phyloP scores from a whole-genome alignment of 208 protist genomes.

The Crithidia thermophila region DNA sequence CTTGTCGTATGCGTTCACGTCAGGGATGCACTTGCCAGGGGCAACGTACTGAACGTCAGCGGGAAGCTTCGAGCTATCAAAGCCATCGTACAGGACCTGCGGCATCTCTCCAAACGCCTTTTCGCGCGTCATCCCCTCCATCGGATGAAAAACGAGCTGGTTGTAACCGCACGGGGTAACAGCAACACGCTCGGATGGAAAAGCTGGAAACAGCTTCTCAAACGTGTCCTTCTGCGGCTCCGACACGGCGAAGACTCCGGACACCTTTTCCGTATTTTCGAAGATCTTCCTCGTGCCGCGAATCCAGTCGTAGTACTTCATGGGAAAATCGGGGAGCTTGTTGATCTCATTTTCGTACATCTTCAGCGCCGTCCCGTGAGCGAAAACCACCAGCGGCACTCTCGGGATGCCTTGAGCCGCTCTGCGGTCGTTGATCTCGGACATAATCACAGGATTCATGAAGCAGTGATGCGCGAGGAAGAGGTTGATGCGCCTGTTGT shows the following conservation, averaged over 20 bases:
- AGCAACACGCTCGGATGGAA: constrained; percentile 60
- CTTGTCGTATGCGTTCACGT: constrained; percentile 63
- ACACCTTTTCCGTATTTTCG: constrained; percentile 46
- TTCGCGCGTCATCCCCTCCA: constrained; percentile 57
- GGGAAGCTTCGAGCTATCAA: constrained; percentile 39
- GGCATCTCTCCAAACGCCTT: constrained; percentile 60
- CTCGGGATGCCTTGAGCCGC: constrained; percentile 35
- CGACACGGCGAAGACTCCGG: constrained; percentile 71
- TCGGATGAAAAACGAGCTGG: constrained; percentile 70
- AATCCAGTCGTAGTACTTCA: constrained; percentile 82
- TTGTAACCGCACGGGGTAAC: constrained; percentile 76
- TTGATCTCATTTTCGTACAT: constrained; percentile 85
- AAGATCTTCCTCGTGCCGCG: constrained; percentile 58
- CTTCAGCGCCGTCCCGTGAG: constrained; percentile 76
- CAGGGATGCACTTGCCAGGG: constrained; percentile 36
- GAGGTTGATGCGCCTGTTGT: constrained; percentile 51
- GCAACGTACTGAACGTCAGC: constrained; percentile 32
- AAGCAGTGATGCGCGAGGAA: constrained; percentile 82
- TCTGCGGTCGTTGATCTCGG: constrained; percentile 60
- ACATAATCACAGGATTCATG: constrained; percentile 82
- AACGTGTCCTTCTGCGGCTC: constrained; percentile 69
- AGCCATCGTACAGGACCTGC: constrained; percentile 65
- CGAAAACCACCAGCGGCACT: constrained; percentile 72
- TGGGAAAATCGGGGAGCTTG: constrained; percentile 65
- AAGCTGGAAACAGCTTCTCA: constrained; percentile 55